These are phyloP conservation scores for Aspergillus sp. DNA, from an alignment of 2,329 filamentous ascomycete species.

Conservation along the genomic window DNA sequence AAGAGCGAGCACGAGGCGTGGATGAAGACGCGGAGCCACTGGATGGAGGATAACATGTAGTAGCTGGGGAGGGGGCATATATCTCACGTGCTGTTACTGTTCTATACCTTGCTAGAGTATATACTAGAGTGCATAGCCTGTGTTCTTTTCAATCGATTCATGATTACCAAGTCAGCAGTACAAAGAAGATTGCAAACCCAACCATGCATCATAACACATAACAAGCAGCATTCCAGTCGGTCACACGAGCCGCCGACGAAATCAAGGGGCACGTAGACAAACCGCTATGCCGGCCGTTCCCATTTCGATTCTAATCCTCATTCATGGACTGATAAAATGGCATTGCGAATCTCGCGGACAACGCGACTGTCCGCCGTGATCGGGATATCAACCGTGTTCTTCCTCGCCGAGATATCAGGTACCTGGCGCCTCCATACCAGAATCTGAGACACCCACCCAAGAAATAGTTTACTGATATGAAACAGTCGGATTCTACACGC, in stretches of 20 bases:
- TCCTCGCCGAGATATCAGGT: constrained; percentile 32
- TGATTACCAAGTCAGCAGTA: too few relatives aligned
- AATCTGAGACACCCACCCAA: too few relatives aligned
- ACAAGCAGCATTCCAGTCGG: neutral
- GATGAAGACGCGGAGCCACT: constrained; percentile 47
- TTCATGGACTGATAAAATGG: constrained; percentile 15
- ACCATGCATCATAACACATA: too few relatives aligned
- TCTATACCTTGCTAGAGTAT: too few relatives aligned
- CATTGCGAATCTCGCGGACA: constrained; percentile 25
- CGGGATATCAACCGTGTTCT: constrained; percentile 30
- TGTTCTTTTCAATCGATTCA: too few relatives aligned
- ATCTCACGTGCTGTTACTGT: neutral
- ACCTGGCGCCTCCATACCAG: neutral
- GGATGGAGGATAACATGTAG: constrained; percentile 50
- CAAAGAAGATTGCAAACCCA: too few relatives aligned
- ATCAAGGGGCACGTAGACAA: too few relatives aligned
- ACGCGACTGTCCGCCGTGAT: constrained; percentile 29
- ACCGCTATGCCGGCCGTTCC: too few relatives aligned
- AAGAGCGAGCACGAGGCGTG: constrained; percentile 48
- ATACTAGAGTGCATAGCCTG: too few relatives aligned
- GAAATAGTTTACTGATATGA: neutral
- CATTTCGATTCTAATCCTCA: too few relatives aligned
- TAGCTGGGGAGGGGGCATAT: too few relatives aligned
- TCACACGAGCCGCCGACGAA: neutral
- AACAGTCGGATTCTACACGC: constrained; percentile 65